Conservation (phyloP, 345 rosid species). For the Populus pruinosa region DNA sequence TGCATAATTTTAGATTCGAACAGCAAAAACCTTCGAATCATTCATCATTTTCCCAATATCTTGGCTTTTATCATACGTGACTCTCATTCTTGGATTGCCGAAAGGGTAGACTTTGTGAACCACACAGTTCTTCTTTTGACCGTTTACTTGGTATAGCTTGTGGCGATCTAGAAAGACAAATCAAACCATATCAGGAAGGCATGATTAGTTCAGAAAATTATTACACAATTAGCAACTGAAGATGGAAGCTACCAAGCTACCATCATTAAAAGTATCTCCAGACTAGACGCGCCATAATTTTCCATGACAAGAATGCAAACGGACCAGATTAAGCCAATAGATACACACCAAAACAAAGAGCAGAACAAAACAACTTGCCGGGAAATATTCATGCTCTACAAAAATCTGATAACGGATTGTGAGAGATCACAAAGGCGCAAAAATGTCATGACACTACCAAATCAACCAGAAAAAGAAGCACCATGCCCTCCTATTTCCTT, state of each 20-base stretch:
- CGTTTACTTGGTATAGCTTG: slow-evolving; percentile 28
- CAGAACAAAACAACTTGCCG: not conserved
- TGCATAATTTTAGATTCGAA: not conserved
- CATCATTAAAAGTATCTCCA: not conserved
- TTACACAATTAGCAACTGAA: not conserved
- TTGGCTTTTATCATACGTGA: slow-evolving; percentile 11
- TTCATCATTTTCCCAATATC: not conserved
- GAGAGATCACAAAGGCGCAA: not conserved
- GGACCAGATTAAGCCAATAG: not conserved
- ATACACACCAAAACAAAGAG: not conserved
- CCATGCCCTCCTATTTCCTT: not conserved
- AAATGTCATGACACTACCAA: not conserved
- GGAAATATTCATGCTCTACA: not conserved
- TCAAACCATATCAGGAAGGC: not conserved
- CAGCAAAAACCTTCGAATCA: not conserved
- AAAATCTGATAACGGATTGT: not conserved
- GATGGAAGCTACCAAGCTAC: not conserved
- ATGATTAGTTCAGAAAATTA: not conserved
- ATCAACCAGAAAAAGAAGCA: not conserved
- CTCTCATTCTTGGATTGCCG: slow-evolving; percentile 28
- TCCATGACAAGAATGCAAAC: not conserved
- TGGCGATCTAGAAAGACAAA: slow-evolving; percentile 22
- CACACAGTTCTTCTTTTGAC: slow-evolving; percentile 23
- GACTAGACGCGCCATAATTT: not conserved
- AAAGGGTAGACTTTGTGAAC: slow-evolving; percentile 15